Base-by-base conservation (phyloP, 495 filamentous ascomycete genomes). In the Recurvomyces mirabilis region DNA sequence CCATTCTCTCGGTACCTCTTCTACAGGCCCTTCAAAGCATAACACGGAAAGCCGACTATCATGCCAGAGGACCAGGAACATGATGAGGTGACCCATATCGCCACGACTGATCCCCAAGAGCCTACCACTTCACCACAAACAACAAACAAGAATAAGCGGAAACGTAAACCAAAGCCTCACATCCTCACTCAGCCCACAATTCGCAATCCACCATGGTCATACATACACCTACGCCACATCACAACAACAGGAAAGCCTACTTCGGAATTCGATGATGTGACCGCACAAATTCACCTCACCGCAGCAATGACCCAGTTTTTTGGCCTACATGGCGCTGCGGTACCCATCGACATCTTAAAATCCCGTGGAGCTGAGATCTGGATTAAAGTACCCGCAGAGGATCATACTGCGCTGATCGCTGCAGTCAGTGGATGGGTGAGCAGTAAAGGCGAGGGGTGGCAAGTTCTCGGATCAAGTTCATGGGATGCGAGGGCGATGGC, bases 271-370 rank as follows among this genome's bases (percentile, higher is more conserved):
- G 88, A 95, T 64, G 67, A 71, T 22, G 69, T 94, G 25, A 88
- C 84, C 35, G 73, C 76, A 24, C 79, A 79, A 28, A 73, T 80
- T 0, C 76, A 85, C 54, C 77, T 91, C 38, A 79, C 74, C 17
- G 61, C 80, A 22, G 81, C 87, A 0, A 66, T 94, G 1, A 72
- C 70, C 7, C 82, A 87, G 55, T 94, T 84, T 64, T 75, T 94
- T 15, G 89, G 89, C 7, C 54, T 81, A 23, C 75, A 75, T 1
- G 89, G 89, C 24, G 68, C 81, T 4, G 74, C 80, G 1, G 85
- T 94, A 17, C 66, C 81, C 0, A 62, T 94, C 47, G 89, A 95
- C 54, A 79, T 94, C 24, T 68, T 95, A 6, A 76, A 82, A 32
- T 62, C 82, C 4, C 63, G 71, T 6, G 48, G 38, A 10, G 46